phyloP scores from a whole-genome alignment of 129 eudicot genomes.

The Arctium lappa region DNA sequence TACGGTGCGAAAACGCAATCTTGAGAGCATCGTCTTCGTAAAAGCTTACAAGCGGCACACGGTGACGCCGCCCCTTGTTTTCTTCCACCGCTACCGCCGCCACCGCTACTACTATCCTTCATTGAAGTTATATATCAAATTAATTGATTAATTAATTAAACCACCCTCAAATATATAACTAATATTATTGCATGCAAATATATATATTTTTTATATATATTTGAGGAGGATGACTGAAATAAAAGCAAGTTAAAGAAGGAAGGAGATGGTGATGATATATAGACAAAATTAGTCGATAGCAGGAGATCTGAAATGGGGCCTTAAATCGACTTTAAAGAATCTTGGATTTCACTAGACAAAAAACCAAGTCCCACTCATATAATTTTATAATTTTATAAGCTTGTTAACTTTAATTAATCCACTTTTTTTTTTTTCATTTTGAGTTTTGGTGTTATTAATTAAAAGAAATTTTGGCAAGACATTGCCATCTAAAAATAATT shows the following conservation, averaged over 20 bases:
- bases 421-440: background rate
- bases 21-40: constrained; percentile 69
- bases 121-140: constrained; percentile 13
- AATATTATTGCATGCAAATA: constrained; percentile 17
- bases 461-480: constrained; percentile 4
- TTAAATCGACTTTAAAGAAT: background rate
- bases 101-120: constrained; percentile 44
- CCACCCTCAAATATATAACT: background rate
- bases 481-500: constrained; percentile 6
- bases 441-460: background rate
- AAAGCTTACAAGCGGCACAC: constrained; percentile 85
- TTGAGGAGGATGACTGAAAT: background rate
- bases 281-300: constrained; percentile 32
- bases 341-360: constrained; percentile 47
- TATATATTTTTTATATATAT: background rate
- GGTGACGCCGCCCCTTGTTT: constrained; percentile 80
- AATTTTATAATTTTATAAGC: background rate
- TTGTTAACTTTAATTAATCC: background rate
- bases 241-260: background rate
- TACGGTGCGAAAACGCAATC: constrained; percentile 83
- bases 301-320: constrained; percentile 53
- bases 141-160: background rate
- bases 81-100: constrained; percentile 41
- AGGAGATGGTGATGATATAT: constrained; percentile 43
- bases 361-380: constrained; percentile 28